Evolutionary conservation across 768 basidiomycete species (phyloP), one percentile per base, ranked within the genome.

Genomic region (Trametes maxima): DNA sequence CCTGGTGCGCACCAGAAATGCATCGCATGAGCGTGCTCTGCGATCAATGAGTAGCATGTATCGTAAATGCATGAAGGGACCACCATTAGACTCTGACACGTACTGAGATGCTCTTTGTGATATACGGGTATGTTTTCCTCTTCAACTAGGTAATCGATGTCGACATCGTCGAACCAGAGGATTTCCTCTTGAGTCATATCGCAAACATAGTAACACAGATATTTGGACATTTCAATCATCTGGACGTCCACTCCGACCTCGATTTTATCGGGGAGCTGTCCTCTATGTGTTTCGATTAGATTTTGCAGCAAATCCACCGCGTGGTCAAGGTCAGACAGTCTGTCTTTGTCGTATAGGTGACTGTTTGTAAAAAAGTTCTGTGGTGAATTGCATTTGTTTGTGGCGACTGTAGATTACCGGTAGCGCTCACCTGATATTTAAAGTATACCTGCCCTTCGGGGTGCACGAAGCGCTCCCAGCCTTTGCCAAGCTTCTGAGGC

Each of bases 401-500:
- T 8, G 35, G 36, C 21, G 17, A 37, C n/a, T 19, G 2, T 19
- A 7, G 2, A 3, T 36, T 19, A 19, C 13, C 1, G 12, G n/a
- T 19, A 13, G 5, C 7, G 49, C 33, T 4, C 7, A 50, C 49
- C 33, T 50, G 35, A n/a, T 25, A 25, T 19, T 33, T 21, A 37
- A 63, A 66, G 40, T 66, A 66, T 11, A 56, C 5, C 21, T 58
- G 47, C 22, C 65, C 65, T 36, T 66, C 65, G 0, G 65, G 65
- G 21, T 66, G 60, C 0, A 35, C 22, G 13, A 7, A 53, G 0
- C 42, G 24, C 28, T 46, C 43, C 65, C 65, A 65, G 14, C 57
- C 51, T 1, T 6, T 36, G 5, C 50, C 53, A 0, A 51, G 7
- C 14, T 6, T 40, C 21, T 19, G 14, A 13, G 39, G 48, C 6